A percentile compares a stretch with the other conserved stretches of the same genome.
Evolutionary conservation across 345 rosid genomes (phyloP).

Genomic region (Pseudoturritis turrita): DNA sequence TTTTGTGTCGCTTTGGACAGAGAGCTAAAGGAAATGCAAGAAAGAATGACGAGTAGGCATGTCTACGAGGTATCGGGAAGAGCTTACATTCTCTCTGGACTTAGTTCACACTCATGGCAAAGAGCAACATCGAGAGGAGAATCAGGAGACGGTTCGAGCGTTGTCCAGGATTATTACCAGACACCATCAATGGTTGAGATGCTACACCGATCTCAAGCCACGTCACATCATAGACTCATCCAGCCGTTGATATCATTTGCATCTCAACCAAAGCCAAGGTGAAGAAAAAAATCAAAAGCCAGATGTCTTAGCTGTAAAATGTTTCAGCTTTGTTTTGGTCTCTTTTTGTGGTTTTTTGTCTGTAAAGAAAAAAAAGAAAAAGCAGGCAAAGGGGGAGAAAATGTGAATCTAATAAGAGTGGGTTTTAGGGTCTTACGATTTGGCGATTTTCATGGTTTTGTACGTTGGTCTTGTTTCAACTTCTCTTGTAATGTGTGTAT

Average conservation of each 20-base stretch:
- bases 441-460: constrained; percentile 14
- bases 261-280: constrained; percentile 77
- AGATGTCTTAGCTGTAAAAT: constrained; percentile 4
- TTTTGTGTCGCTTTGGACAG: constrained; percentile 75
- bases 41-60: constrained; percentile 90
- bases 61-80: constrained; percentile 91
- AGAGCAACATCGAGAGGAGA: constrained; percentile 98
- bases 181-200: constrained; percentile 95
- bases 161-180: constrained; percentile 67
- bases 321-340: constrained; percentile 6
- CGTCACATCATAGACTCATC: constrained; percentile 59
- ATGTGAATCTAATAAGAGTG: no score
- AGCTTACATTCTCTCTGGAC: constrained; percentile 93
- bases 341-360: background rate
- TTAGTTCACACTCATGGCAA: constrained; percentile 99
- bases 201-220: constrained; percentile 79
- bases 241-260: constrained; percentile 57
- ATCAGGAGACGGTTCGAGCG: constrained; percentile 79
- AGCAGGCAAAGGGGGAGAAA: background rate
- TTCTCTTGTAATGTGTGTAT: constrained; percentile 12
- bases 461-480: constrained; percentile 2
- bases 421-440: background rate
- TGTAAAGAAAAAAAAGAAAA: constrained; percentile 24
- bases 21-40: constrained; percentile 97
- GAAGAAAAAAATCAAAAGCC: constrained; percentile 13